Conservation (phyloP, 2,329 filamentous ascomycete genomes). For the Ascochyta rabiei region DNA sequence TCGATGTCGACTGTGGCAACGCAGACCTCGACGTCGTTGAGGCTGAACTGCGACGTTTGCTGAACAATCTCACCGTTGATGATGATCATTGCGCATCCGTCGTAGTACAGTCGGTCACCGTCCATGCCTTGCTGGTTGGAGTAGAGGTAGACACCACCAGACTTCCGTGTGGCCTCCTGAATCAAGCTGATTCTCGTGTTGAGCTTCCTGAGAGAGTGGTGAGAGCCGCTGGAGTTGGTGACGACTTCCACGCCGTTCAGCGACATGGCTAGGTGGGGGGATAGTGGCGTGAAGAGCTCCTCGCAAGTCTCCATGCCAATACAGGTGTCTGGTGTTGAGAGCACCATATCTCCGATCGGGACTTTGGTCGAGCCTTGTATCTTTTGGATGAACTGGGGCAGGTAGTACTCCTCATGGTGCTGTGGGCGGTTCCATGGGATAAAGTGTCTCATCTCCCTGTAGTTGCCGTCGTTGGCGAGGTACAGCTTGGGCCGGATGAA, state of each 20-base stretch:
- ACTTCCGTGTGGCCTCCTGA: constrained; percentile 67
- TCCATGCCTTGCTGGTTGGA: constrained; percentile 64
- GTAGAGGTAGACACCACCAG: constrained; percentile 67
- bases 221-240: constrained; percentile 69
- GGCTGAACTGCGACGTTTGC: constrained; percentile 69
- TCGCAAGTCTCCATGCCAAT: constrained; percentile 72
- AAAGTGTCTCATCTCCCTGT: constrained; percentile 50
- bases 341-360: constrained; percentile 71
- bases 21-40: constrained; percentile 60
- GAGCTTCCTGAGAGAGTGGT: constrained; percentile 72
- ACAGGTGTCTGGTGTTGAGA: constrained; percentile 66
- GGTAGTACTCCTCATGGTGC: constrained; percentile 67
- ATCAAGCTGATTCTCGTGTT: constrained; percentile 69
- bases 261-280: constrained; percentile 65
- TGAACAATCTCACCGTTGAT: constrained; percentile 67
- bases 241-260: constrained; percentile 75
- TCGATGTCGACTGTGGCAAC: constrained; percentile 67
- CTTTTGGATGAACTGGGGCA: constrained; percentile 59
- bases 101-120: constrained; percentile 43
- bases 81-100: constrained; percentile 67
- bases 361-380: constrained; percentile 63
- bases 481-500: constrained; percentile 75
- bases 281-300: constrained; percentile 41
- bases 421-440: constrained; percentile 50
- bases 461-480: constrained; percentile 72